A percentile compares a stretch with the other conserved stretches of the same genome.
phyloP scores from a whole-genome alignment of 371 early-diverging fungal genomes.

The Vittaforma corneae region DNA sequence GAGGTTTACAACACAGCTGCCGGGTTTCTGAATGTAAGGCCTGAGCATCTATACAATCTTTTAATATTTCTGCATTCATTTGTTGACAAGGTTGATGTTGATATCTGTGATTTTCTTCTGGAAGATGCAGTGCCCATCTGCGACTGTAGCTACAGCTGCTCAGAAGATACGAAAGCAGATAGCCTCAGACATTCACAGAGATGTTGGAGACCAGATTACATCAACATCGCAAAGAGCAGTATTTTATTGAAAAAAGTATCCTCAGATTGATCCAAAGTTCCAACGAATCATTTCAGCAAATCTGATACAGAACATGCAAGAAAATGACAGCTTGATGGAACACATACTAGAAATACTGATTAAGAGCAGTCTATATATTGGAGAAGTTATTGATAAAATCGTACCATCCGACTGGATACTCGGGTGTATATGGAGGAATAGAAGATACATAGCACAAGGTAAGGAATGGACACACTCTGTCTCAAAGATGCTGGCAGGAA shows the following conservation, averaged over 20 bases:
- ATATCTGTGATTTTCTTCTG: conserved; percentile 6
- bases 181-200: not conserved
- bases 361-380: too few species aligned
- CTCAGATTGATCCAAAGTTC: too few species aligned
- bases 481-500: too few species aligned
- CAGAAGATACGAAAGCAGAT: not conserved
- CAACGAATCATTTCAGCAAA: too few species aligned
- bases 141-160: not conserved
- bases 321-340: too few species aligned
- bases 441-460: too few species aligned
- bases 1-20: conserved; percentile 20
- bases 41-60: conserved; percentile 39
- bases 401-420: too few species aligned
- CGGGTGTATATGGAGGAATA: too few species aligned
- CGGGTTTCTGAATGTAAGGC: conserved; percentile 11
- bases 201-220: not conserved
- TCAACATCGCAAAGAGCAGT: not conserved
- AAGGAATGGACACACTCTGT: too few species aligned
- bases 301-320: too few species aligned
- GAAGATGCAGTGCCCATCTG: not conserved
- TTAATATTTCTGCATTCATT: conserved; percentile 26
- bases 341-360: too few species aligned
- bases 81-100: conserved; percentile 15
- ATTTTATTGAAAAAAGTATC: not conserved
- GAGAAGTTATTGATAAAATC: too few species aligned